phyloP scores from a whole-genome alignment of 768 basidiomycete genomes.

The Agrocybe pediades region DNA sequence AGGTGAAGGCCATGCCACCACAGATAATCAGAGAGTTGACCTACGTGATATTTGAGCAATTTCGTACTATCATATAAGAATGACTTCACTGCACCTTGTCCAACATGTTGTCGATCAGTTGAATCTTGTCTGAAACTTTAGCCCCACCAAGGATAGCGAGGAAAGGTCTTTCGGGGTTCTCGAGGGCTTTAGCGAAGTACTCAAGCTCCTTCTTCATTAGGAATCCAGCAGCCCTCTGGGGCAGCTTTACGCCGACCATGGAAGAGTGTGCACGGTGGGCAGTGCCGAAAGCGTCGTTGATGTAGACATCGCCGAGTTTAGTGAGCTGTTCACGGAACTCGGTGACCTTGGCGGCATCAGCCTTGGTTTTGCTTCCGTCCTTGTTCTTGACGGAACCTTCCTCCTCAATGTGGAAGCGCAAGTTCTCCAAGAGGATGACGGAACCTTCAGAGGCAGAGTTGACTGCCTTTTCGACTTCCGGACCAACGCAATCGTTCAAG shows the following conservation, averaged over 20 bases:
- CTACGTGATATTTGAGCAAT: conserved; percentile 35
- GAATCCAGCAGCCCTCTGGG: conserved; percentile 92
- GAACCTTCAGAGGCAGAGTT: conserved; percentile 63
- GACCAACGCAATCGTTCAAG: conserved; percentile 82
- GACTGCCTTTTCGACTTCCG: conserved; percentile 81
- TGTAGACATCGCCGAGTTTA: conserved; percentile 90
- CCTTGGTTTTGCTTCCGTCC: conserved; percentile 94
- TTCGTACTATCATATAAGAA: neutral
- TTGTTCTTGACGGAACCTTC: conserved; percentile 94
- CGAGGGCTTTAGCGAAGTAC: conserved; percentile 97
- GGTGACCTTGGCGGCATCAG: conserved; percentile 77
- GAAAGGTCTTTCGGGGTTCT: conserved; percentile 94
- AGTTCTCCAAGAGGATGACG: conserved; percentile 92
- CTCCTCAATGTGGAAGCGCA: conserved; percentile 98
- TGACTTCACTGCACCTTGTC: conserved; percentile 71
- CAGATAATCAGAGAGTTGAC: conserved; percentile 96
- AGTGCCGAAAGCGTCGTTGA: conserved; percentile 99
- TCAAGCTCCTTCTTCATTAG: conserved; percentile 99
- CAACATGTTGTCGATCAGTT: conserved; percentile 97
- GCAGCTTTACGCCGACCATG: conserved; percentile 96
- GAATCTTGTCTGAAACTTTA: conserved; percentile 99
- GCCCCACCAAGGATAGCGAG: conserved; percentile 98
- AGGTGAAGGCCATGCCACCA: conserved; percentile 99
- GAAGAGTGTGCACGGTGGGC: conserved; percentile 98
- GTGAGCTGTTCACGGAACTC: conserved; percentile 89